Base-by-base conservation (phyloP, 1,139 yeast species). In the Saccharomyces hybrid region DNA sequence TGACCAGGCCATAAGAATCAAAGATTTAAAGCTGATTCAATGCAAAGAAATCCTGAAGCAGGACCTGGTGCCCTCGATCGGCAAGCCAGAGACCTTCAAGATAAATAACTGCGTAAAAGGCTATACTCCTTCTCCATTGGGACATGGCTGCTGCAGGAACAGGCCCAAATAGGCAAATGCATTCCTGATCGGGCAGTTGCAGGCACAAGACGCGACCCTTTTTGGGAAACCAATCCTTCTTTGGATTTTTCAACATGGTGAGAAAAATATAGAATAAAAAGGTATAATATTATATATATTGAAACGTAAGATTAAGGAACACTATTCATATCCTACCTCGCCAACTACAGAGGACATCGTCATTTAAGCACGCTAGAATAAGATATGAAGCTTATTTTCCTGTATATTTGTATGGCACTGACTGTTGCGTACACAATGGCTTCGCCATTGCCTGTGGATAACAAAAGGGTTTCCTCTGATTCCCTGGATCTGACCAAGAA, bases 21-120 rank as follows among this genome's bases (percentile, higher is more conserved):
- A 70, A 51, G 75, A 72, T 53, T 56, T 73, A 51, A 68, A 64
- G 42, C 53, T 73, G 46, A 64, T 73, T 7, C 73, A 73, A 53
- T 67, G 67, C 11, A 62, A 66, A 47, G 61, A 69, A 14, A 59
- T 62, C 27, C 65, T 65, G 27, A 44, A 50, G 29, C 47, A 20
- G 48, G 31, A 20, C 8, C 46, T 13, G 13, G 44, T 38, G 11
- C 44, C 44, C 23, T 16, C 44, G 25, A 38, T 46, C 28, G 34
- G 34, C 26, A 48, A 46, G 32, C 46, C 28, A 13, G 38, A 44
- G 6, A 32, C 31, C 27, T 9, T 20, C 5, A 32, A 32, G n/a
- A 23, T 25, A 23, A 8, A 5, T 3, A 4, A 13, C 3, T 13
- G 13, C 25, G 20, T 16, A 16, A 5, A 5, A 5, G 44, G 7